Conservation (phyloP, 73 alveolate species). For the Blepharisma stoltei region DNA sequence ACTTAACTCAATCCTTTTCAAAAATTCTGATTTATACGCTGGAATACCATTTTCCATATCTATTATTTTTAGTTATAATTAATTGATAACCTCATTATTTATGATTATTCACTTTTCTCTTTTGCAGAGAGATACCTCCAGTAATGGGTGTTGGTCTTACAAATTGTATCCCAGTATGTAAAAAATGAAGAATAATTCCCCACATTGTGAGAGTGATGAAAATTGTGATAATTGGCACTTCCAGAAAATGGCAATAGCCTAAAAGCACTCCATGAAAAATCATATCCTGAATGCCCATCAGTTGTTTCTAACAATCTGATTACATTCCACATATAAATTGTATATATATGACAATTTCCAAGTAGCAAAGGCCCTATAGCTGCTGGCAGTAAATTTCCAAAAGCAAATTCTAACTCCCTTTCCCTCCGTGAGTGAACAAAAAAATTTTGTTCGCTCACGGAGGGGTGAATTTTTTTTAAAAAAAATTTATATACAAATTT, state of each 20-base stretch:
- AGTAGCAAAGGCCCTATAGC: constrained; percentile 48
- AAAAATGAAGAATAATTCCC: constrained; percentile 68
- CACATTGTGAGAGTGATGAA: constrained; percentile 71
- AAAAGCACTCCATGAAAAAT: constrained; percentile 72
- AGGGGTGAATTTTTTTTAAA: too few species aligned
- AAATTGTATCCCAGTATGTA: constrained; percentile 66
- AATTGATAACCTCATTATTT: too few species aligned
- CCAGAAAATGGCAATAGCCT: constrained; percentile 66
- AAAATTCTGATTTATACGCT: too few species aligned
- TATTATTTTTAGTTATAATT: too few species aligned
- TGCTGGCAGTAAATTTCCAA: constrained; percentile 55
- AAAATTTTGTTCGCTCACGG: too few species aligned
- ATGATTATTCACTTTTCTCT: background rate
- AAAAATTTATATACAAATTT: too few species aligned
- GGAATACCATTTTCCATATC: too few species aligned
- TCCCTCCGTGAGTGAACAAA: too few species aligned
- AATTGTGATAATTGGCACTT: constrained; percentile 65
- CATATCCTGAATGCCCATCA: constrained; percentile 86
- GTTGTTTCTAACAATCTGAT: constrained; percentile 60
- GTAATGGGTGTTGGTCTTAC: constrained; percentile 49
- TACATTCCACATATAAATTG: constrained; percentile 50
- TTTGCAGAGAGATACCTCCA: constrained; percentile 22
- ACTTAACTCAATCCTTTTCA: too few species aligned
- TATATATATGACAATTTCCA: constrained; percentile 52
- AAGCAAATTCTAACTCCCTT: constrained; percentile 42